Evolutionary conservation across 2,329 filamentous ascomycete genomes (phyloP).

Genomic region (Botrytis galanthina): DNA sequence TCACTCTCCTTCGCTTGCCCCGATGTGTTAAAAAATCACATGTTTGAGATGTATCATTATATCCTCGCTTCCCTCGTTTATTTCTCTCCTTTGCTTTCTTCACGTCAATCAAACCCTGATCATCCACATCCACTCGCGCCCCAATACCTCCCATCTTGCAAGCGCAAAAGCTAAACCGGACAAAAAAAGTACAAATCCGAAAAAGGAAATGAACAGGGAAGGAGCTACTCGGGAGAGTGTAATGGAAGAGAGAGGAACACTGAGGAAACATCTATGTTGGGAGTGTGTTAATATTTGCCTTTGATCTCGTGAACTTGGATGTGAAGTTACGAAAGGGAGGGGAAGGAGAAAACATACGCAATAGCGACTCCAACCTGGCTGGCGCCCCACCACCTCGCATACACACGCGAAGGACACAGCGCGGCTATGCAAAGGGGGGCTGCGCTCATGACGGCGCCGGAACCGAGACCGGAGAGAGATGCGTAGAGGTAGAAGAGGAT

Average conservation of each 20-base stretch:
- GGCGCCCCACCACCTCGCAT: slow-evolving; percentile 36
- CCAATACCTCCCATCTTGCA: neutral
- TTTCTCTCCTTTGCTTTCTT: neutral
- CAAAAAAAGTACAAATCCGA: neutral
- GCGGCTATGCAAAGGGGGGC: slow-evolving; percentile 36
- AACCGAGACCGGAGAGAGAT: slow-evolving; percentile 35
- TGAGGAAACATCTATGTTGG: slow-evolving; percentile 1
- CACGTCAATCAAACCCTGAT: neutral
- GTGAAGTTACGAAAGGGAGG: neutral
- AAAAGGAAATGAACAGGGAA: neutral
- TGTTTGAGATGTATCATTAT: neutral
- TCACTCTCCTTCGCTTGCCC: neutral
- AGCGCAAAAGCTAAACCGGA: neutral
- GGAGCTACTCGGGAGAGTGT: neutral
- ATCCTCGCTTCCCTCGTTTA: neutral
- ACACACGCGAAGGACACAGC: slow-evolving; percentile 35
- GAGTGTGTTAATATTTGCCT: neutral
- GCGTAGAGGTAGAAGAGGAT: slow-evolving; percentile 36
- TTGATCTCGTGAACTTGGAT: neutral
- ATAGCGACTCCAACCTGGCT: slow-evolving; percentile 35
- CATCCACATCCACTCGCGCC: neutral
- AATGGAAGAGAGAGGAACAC: neutral
- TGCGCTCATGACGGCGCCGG: slow-evolving; percentile 36
- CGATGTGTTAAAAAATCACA: neutral
- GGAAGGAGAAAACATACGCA: slow-evolving; percentile 30